Evolutionary conservation across 1,284 basidiomycete genomes (phyloP).

Genomic region (Rhodotorula sp.): DNA sequence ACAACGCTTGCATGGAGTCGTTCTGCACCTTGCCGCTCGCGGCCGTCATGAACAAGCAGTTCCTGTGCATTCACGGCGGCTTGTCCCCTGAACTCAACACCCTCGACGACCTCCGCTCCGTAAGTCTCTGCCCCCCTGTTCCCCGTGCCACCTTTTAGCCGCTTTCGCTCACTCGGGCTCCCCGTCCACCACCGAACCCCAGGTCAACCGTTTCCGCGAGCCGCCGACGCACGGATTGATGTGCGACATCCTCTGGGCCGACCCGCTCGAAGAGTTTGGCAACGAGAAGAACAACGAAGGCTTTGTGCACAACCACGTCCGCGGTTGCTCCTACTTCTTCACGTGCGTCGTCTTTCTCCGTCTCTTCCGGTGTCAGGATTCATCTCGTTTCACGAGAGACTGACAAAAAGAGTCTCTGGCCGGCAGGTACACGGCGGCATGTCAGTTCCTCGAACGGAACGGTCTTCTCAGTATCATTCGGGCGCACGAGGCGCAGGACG

Average conservation of each 20-base stretch:
- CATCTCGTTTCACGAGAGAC: not conserved
- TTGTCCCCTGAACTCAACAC: slow-evolving; percentile 87
- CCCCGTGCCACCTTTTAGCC: not conserved
- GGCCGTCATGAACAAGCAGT: slow-evolving; percentile 96
- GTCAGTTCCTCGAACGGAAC: slow-evolving; percentile 90
- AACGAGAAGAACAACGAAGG: slow-evolving; percentile 81
- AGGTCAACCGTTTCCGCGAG: slow-evolving; percentile 93
- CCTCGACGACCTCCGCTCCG: slow-evolving; percentile 79
- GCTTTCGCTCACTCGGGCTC: too few relatives aligned
- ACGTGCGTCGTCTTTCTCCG: slow-evolving; percentile 60
- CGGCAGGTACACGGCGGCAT: slow-evolving; percentile 83
- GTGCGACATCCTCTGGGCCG: slow-evolving; percentile 94
- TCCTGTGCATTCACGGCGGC: slow-evolving; percentile 92
- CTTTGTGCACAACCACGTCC: slow-evolving; percentile 89
- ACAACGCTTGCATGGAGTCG: slow-evolving; percentile 88
- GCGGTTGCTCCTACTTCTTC: slow-evolving; percentile 96
- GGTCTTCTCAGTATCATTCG: slow-evolving; percentile 91
- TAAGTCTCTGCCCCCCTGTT: slow-evolving; percentile 50
- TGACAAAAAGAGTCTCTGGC: not conserved
- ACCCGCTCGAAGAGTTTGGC: slow-evolving; percentile 91
- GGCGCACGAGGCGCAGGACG: slow-evolving; percentile 93
- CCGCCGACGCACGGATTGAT: slow-evolving; percentile 91
- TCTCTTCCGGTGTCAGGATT: too few relatives aligned
- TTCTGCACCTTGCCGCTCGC: slow-evolving; percentile 90
- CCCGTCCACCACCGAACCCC: not conserved